Evolutionary conservation across 2,329 filamentous ascomycete species (phyloP), one percentile per base, ranked within the genome.

Genomic region (Fusarium citri): DNA sequence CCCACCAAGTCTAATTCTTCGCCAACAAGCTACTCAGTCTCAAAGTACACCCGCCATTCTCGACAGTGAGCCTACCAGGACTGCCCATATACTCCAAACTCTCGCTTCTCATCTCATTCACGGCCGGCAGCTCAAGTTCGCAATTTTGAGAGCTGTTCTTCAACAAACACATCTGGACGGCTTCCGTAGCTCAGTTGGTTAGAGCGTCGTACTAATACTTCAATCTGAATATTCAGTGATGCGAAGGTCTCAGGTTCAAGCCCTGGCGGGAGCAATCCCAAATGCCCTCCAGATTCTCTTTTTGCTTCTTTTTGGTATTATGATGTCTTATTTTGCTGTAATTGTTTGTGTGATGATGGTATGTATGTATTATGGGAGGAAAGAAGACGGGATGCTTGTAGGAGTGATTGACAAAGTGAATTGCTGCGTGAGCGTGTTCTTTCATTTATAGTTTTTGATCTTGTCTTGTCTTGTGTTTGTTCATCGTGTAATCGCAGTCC

Each of bases 101-200:
- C n/a, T n/a, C n/a, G n/a, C n/a, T n/a, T n/a, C n/a, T n/a, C 14
- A 31, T 34, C 16, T 18, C 18, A 8, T 16, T 34, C 8, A 8
- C 4, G 5, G 8, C 4, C 9, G 16, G 1, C 31, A 37, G 18
- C 8, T 43, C 41, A 43, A 43, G 22, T 43, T 43, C 2, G 3
- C 41, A 37, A 51, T 9, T 9, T 10, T 0, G 6, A 8, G 6
- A 46, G 12, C 0, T 6, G 1, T 3, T 11, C 15, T 46, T 47
- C 26, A 61, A 51, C n/a, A 62, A 41, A n/a, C n/a, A 34, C 16
- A 63, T 66, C 63, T 53, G 58, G 63, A 47, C n/a, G 64, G 63
- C 64, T 67, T 67, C 64, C 63, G 63, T 66, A 66, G 63, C 63
- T 66, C 63, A 66, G 63, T 66, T 66, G 64, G 62, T 66, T 62